phyloP scores from a whole-genome alignment of 2,329 filamentous ascomycete genomes.

The Orbilia brochopaga region DNA sequence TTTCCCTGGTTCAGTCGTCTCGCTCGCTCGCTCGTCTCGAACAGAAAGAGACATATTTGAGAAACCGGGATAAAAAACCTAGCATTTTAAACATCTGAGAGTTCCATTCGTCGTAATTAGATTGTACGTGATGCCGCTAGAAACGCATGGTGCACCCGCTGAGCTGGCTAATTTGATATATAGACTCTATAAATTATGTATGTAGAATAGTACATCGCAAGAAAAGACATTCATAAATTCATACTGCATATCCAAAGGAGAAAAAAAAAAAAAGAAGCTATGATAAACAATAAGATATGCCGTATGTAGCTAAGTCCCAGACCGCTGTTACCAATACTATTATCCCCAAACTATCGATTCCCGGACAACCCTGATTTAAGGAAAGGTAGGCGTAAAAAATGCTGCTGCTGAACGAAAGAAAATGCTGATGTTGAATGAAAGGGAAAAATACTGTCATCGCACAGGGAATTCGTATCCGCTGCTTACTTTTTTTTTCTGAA shows the following conservation, averaged over 20 bases:
- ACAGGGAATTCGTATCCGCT: too few relatives aligned
- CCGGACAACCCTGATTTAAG: too few relatives aligned
- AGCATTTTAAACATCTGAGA: not conserved
- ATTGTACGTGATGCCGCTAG: constrained; percentile 24
- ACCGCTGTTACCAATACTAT: constrained; percentile 19
- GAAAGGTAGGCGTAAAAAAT: too few relatives aligned
- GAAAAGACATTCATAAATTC: not conserved
- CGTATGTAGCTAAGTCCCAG: constrained; percentile 17
- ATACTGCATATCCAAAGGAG: not conserved
- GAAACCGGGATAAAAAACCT: too few relatives aligned
- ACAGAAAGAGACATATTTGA: too few relatives aligned
- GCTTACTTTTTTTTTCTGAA: too few relatives aligned
- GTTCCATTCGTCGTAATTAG: constrained; percentile 30
- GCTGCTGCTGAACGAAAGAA: too few relatives aligned
- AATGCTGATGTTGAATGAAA: too few relatives aligned
- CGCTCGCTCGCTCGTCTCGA: not conserved
- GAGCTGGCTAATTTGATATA: constrained; percentile 42
- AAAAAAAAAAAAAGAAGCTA: constrained; percentile 12
- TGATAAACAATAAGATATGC: constrained; percentile 14
- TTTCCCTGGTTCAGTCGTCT: not conserved
- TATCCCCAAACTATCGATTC: constrained; percentile 16
- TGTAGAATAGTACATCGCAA: not conserved
- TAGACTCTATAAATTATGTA: constrained; percentile 43
- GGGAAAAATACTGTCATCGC: too few relatives aligned
- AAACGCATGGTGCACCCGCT: constrained; percentile 40